Base-by-base conservation (phyloP, 2,329 filamentous ascomycete species). In the Colletotrichum scovillei region DNA sequence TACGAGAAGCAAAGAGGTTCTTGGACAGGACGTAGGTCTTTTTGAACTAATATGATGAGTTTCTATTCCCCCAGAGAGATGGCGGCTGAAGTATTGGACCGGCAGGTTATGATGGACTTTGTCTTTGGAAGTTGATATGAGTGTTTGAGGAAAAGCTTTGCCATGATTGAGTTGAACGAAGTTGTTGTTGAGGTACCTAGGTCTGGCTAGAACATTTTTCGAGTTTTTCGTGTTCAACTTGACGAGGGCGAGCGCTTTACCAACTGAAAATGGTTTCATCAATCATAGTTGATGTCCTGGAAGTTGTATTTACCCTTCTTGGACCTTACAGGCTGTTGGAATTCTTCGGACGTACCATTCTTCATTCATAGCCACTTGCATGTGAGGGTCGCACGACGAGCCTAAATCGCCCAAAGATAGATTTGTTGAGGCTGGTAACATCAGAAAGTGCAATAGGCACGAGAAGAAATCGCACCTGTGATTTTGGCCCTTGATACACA, bases 131-230 rank as follows among this genome's bases (percentile, higher is more conserved):
- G 85, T 0, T 67, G 79, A 2, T 84, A 80, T 78, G 78, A 79
- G 56, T 86, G 84, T 46, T 72, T 84, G 14, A 84, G 84, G 83
- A 79, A 81, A 14, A 79, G 78, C 0, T 77, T 85, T 35, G 83
- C 84, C 1, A 67, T 80, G 12, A 80, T 85, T 70, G 83, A 85
- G 76, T 30, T 84, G 60, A 82, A 81, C 67, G 83, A 84, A 76
- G 77, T 82, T 4, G 78, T 85, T 66, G 81, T 84, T 49, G 82
- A 85, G 81, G 84, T 86, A 28, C 26, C 26, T 28, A 75, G 77
- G 81, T 22, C 24, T 28, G 1, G 5, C 11, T 19, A 22, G 16
- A 7, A 2, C 9, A 19, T 16, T 35, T 30, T 42, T 53, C 8
- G 38, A 24, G 38, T 42, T 12, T 42, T 42, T 19, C 14, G 7